Percentiles rank a stretch among this genome's conserved stretches.
phyloP scores from a whole-genome alignment of 257 asterid genomes.

The Nicotiana tabacum region DNA sequence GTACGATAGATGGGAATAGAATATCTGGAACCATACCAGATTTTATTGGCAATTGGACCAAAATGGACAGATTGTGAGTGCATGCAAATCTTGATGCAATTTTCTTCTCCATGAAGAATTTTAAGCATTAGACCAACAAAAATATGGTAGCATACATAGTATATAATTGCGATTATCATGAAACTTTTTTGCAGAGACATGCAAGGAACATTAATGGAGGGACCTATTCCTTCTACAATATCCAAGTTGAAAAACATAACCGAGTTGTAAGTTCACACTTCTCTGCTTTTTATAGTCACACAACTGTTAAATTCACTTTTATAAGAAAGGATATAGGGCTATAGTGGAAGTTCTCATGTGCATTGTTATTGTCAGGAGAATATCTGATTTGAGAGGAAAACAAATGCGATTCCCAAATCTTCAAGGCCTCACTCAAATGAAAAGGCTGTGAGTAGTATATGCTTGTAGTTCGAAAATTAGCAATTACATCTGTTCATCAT shows the following conservation, averaged over 20 bases:
- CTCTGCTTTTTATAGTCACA: neutral
- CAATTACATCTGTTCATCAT: neutral
- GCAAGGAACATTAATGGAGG: slow-evolving; percentile 78
- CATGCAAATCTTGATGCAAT: neutral
- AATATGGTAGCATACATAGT: neutral
- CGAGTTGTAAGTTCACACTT: slow-evolving; percentile 42
- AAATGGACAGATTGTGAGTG: slow-evolving; percentile 51
- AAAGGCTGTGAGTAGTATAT: slow-evolving; percentile 45
- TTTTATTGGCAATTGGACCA: slow-evolving; percentile 74
- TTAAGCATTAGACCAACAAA: neutral
- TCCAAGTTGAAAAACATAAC: slow-evolving; percentile 43
- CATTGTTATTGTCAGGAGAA: slow-evolving; percentile 51
- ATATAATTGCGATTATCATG: slow-evolving; percentile 1
- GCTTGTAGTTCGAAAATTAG: neutral
- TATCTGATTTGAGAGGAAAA: slow-evolving; percentile 55
- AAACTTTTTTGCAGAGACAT: slow-evolving; percentile 48
- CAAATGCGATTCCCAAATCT: slow-evolving; percentile 51
- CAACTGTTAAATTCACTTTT: neutral
- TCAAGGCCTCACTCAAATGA: slow-evolving; percentile 19
- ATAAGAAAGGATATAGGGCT: neutral
- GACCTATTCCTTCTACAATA: slow-evolving; percentile 62
- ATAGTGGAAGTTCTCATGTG: neutral
- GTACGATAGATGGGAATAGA: slow-evolving; percentile 73
- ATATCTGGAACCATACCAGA: slow-evolving; percentile 71
- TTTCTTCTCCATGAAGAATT: neutral